phyloP scores from a whole-genome alignment of 2,329 filamentous ascomycete species.

The Purpureocillium takamizusanense region DNA sequence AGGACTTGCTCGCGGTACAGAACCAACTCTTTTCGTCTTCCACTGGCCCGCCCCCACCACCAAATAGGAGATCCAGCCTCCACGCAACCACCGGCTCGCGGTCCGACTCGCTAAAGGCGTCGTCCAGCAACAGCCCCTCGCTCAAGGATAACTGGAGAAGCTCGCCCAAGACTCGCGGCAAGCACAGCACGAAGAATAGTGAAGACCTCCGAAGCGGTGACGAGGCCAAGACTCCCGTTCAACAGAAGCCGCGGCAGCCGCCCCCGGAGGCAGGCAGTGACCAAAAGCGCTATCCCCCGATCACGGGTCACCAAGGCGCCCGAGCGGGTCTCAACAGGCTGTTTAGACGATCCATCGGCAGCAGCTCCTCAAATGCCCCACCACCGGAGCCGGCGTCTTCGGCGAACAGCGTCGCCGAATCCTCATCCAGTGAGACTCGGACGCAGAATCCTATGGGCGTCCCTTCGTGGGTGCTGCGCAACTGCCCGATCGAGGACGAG shows the following conservation, averaged over 20 bases:
- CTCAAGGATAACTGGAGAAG: slow-evolving; percentile 7
- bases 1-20: slow-evolving; percentile 34
- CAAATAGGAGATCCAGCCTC: slow-evolving; percentile 44
- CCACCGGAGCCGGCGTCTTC: not conserved
- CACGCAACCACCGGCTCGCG: slow-evolving; percentile 33
- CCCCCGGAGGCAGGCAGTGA: slow-evolving; percentile 13
- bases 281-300: slow-evolving; percentile 40
- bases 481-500: slow-evolving; percentile 29
- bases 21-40: slow-evolving; percentile 27
- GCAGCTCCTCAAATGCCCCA: slow-evolving; percentile 3
- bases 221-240: slow-evolving; percentile 14
- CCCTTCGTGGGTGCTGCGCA: slow-evolving; percentile 29
- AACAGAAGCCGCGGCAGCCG: slow-evolving; percentile 11
- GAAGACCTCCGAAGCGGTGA: slow-evolving; percentile 19
- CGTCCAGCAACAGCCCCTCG: slow-evolving; percentile 1
- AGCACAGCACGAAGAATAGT: slow-evolving; percentile 16
- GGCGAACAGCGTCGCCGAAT: slow-evolving; percentile 4
- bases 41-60: slow-evolving; percentile 33
- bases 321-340: slow-evolving; percentile 39
- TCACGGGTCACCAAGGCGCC: slow-evolving; percentile 32
- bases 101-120: slow-evolving; percentile 10
- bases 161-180: slow-evolving; percentile 12
- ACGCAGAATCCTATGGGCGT: slow-evolving; percentile 23
- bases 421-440: slow-evolving; percentile 9
- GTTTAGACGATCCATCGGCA: slow-evolving; percentile 39